phyloP scores from a whole-genome alignment of 2,329 filamentous ascomycete species.

The Penicillium polonicum region DNA sequence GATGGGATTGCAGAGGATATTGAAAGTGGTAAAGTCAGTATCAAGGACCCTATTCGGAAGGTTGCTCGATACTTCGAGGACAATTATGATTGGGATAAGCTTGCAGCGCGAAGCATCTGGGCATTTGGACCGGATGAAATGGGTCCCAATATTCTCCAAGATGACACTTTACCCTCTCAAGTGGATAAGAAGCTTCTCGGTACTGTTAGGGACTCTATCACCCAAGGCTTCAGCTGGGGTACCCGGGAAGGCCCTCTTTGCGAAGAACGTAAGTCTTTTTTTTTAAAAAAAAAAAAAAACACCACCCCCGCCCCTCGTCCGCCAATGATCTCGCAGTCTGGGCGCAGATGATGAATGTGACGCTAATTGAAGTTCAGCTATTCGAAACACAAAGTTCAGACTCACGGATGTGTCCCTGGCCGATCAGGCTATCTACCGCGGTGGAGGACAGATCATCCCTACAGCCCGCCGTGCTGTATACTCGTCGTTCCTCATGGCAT shows the following conservation, averaged over 20 bases:
- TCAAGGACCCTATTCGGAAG: constrained; percentile 87
- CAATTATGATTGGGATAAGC: constrained; percentile 93
- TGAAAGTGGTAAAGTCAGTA: constrained; percentile 83
- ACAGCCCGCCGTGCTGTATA: constrained; percentile 91
- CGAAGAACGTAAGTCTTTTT: constrained; percentile 77
- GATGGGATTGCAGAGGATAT: constrained; percentile 94
- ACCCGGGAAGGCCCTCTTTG: constrained; percentile 92
- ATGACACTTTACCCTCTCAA: constrained; percentile 91
- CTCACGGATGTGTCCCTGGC: constrained; percentile 88
- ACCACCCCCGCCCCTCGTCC: too few species aligned
- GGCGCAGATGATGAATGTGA: constrained; percentile 1
- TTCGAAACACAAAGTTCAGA: constrained; percentile 97
- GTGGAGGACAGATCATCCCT: constrained; percentile 95
- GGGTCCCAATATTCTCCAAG: constrained; percentile 92
- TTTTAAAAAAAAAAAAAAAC: too few species aligned
- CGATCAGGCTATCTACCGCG: constrained; percentile 87
- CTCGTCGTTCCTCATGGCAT: constrained; percentile 94
- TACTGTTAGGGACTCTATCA: constrained; percentile 85
- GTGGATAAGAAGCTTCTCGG: constrained; percentile 89
- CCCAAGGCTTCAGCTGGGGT: constrained; percentile 96
- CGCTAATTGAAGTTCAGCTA: constrained; percentile 57
- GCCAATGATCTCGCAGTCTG: background rate
- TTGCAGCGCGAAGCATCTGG: constrained; percentile 95
- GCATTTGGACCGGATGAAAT: constrained; percentile 95
- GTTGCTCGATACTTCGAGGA: constrained; percentile 97